Conservation (phyloP, 1,284 basidiomycete species). For the Marasmius sp. region DNA sequence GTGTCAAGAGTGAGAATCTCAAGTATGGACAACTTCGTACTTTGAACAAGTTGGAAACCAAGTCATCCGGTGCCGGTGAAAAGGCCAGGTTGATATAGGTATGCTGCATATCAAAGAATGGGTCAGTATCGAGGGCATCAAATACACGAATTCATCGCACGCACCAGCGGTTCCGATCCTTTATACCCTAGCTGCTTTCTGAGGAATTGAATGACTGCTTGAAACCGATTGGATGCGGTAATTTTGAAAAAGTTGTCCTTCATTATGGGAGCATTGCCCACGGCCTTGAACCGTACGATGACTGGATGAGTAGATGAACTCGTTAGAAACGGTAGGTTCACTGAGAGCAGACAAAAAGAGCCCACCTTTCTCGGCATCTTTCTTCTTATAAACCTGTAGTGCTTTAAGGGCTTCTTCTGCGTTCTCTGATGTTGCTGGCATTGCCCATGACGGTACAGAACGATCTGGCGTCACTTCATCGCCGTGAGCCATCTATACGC, state of each 20-base stretch:
- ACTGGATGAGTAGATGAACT: slow-evolving; percentile 50
- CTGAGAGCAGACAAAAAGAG: background rate
- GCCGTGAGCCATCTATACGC: background rate
- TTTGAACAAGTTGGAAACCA: slow-evolving; percentile 87
- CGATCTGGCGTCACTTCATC: slow-evolving; percentile 28
- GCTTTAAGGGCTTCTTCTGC: slow-evolving; percentile 64
- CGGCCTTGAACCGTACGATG: slow-evolving; percentile 96
- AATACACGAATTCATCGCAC: slow-evolving; percentile 27
- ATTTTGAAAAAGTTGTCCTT: slow-evolving; percentile 99
- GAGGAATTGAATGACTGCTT: slow-evolving; percentile 93
- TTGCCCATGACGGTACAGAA: slow-evolving; percentile 43
- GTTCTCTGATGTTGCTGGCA: slow-evolving; percentile 40
- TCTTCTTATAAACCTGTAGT: slow-evolving; percentile 82
- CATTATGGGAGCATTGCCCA: slow-evolving; percentile 99
- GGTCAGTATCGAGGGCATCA: background rate
- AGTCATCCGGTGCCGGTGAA: slow-evolving; percentile 91
- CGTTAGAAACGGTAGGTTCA: background rate
- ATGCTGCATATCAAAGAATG: slow-evolving; percentile 62
- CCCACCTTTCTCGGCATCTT: slow-evolving; percentile 80
- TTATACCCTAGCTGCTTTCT: slow-evolving; percentile 91
- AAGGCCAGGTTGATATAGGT: slow-evolving; percentile 99
- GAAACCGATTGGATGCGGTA: slow-evolving; percentile 91
- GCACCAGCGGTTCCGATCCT: slow-evolving; percentile 82
- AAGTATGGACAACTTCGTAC: slow-evolving; percentile 35
- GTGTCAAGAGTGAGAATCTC: background rate